Percentiles rank a stretch among this genome's conserved stretches.
Evolutionary conservation across 2,329 filamentous ascomycete species (phyloP).

Genomic region (Paecilomyces sp.): DNA sequence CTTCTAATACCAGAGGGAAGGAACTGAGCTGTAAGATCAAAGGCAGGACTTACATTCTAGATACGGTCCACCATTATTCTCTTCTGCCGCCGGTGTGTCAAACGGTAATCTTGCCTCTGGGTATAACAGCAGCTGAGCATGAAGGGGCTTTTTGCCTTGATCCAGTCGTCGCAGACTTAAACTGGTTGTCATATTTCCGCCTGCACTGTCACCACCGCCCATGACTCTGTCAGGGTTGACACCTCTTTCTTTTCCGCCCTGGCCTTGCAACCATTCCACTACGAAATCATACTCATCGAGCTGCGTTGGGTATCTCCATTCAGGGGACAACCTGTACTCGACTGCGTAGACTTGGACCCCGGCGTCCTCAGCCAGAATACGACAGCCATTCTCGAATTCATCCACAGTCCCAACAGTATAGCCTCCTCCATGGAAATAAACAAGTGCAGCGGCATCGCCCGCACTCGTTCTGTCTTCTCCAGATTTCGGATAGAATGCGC

Average conservation of each 20-base stretch:
- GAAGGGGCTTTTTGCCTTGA: constrained; percentile 15
- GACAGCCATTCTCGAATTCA: constrained; percentile 31
- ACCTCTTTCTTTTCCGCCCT: constrained; percentile 16
- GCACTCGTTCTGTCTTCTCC: constrained; percentile 4
- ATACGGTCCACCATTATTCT: constrained; percentile 29
- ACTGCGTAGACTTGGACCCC: constrained; percentile 22
- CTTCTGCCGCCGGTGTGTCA: constrained; percentile 21
- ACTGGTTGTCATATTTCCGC: constrained; percentile 31
- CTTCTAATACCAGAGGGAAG: neutral
- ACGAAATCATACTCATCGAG: constrained; percentile 27
- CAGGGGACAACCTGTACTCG: constrained; percentile 28
- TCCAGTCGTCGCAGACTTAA: constrained; percentile 19
- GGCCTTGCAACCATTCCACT: constrained; percentile 18
- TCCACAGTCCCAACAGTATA: constrained; percentile 33
- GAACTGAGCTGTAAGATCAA: neutral
- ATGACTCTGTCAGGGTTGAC: constrained; percentile 19
- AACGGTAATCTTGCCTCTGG: constrained; percentile 27
- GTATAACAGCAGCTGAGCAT: constrained; percentile 26
- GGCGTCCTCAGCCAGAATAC: constrained; percentile 22
- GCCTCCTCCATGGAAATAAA: constrained; percentile 33
- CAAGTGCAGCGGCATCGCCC: constrained; percentile 18
- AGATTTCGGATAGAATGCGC: constrained; percentile 22
- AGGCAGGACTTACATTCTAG: constrained; percentile 17
- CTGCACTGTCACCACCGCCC: constrained; percentile 27
- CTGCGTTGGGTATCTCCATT: constrained; percentile 23